Evolutionary conservation across 129 eudicot genomes (phyloP), one percentile per base, ranked within the genome.

Genomic region (Lonicera japonica): DNA sequence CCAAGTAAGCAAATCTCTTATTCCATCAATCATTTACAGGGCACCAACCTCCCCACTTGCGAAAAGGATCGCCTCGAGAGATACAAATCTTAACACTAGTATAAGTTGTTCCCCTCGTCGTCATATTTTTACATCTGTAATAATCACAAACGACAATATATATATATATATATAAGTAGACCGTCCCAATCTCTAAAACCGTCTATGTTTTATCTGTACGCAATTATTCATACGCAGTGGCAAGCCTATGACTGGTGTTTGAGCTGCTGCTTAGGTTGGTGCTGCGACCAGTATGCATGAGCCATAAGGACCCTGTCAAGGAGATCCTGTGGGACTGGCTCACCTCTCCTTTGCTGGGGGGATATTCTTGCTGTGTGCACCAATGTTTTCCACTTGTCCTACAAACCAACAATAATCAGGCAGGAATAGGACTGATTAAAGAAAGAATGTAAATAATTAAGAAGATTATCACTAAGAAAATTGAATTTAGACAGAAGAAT

Each of bases 381-480:
- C 78, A 92, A 69, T n/a, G 98, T 92, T 72, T 92, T 92, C 98
- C 98, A 92, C 71, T 92, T 92, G 70, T 92, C 98, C 99, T 92
- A 72, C 63, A 66, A 7, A 8, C 3, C 1, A 20, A 25, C 8
- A 21, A 13, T 25, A 0, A 34, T 38, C 64, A 34, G 15, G 55
- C 15, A 50, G 16, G 65, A 19, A 2, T 34, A 19, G 25, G n/a
- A n/a, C n/a, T n/a, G n/a, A n/a, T n/a, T n/a, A n/a, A n/a, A n/a
- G n/a, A n/a, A n/a, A n/a, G n/a, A n/a, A n/a, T n/a, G n/a, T n/a
- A n/a, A n/a, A n/a, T n/a, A n/a, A n/a, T n/a, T n/a, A n/a, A n/a
- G n/a, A n/a, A n/a, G n/a, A n/a, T n/a, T n/a, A n/a, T 29, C 36
- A 29, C 6, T 55, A 29, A 23, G 18, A 6, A 16, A 8, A n/a